Conservation (phyloP, 2,329 filamentous ascomycete species). For the Aspergillus vadensis region DNA sequence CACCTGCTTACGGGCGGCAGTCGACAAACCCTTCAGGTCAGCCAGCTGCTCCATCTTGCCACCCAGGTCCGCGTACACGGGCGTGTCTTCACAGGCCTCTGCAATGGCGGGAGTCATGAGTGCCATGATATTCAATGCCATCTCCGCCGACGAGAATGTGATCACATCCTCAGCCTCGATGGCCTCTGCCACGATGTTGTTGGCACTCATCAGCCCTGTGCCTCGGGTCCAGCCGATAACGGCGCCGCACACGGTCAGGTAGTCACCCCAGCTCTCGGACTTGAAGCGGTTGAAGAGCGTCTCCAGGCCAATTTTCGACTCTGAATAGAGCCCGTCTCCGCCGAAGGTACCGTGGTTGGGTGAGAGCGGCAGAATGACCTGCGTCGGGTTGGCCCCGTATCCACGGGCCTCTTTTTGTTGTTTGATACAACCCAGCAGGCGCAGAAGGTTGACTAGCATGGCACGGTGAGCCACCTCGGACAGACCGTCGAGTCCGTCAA, state of each 20-base stretch:
- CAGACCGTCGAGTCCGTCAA: slow-evolving; percentile 5
- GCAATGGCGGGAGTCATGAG: neutral
- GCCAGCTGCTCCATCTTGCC: slow-evolving; percentile 3
- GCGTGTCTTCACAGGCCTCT: slow-evolving; percentile 1
- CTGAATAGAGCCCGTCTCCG: slow-evolving; percentile 11
- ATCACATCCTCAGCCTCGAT: slow-evolving; percentile 2
- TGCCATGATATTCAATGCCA: slow-evolving; percentile 3
- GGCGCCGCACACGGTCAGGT: slow-evolving; percentile 9
- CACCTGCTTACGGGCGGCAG: neutral
- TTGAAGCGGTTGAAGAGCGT: slow-evolving; percentile 8
- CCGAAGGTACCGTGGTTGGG: slow-evolving; percentile 12
- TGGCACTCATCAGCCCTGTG: slow-evolving; percentile 9
- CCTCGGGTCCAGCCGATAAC: slow-evolving; percentile 10
- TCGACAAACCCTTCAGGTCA: neutral
- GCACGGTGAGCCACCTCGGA: slow-evolving; percentile 8
- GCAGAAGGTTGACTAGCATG: slow-evolving; percentile 10
- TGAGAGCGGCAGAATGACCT: slow-evolving; percentile 10
- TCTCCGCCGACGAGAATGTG: slow-evolving; percentile 9
- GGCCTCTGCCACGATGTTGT: slow-evolving; percentile 9
- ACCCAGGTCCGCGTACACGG: slow-evolving; percentile 8
- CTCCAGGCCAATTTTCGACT: slow-evolving; percentile 11
- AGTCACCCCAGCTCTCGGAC: slow-evolving; percentile 9
- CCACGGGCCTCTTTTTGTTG: neutral
- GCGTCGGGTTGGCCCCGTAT: slow-evolving; percentile 5
- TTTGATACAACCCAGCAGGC: slow-evolving; percentile 3